Base-by-base conservation (phyloP, 306 rosid species). In the Gleditsia sinensis region DNA sequence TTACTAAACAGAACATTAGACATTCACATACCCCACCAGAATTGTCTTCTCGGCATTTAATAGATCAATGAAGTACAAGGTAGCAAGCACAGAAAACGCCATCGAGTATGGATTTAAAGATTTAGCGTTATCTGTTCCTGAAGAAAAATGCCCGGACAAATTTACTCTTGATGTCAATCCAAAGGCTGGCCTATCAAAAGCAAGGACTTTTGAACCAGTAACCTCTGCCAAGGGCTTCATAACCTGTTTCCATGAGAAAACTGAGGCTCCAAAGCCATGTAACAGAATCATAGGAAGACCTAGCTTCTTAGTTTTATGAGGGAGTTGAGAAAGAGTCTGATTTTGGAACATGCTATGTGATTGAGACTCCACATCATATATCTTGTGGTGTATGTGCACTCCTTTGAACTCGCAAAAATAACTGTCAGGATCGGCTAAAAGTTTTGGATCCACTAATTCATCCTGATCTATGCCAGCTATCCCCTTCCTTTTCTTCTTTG, bases 161-260 rank as follows among this genome's bases (percentile, higher is more conserved):
- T 81, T 73, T 9, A 80, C 80, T 77, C 98, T 88, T 8, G 98
- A 86, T 34, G 97, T 94, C 87, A 94, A 82, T 49, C 98, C 98
- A 82, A 94, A 94, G 17, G 98, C 98, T 2, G 98, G 98, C 80
- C 98, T 83, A 82, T 94, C 98, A 85, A 91, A 94, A 75, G 98
- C 98, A 55, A 94, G 86, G 78, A 89, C 90, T 75, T 87, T 94
- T 19, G 97, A 86, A 68, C 96, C 89, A 43, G 80, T 43, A 48
- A 77, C 73, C 74, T 81, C 90, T 34, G 94, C 92, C 82, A 94
- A 85, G 43, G 86, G 90, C 91, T 91, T 91, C 92, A 89, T 81
- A 54, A 86, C 97, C 42, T 63, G 82, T 72, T 79, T 85, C 97
- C 97, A 94, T 25, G 97, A 94, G 86, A 86, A 91, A 85, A 89